A percentile compares a stretch with the other conserved stretches of the same genome.
These are phyloP conservation scores for Rhodotorula taiwanensis DNA, from an alignment of 768 basidiomycete species.

Conservation along the genomic window DNA sequence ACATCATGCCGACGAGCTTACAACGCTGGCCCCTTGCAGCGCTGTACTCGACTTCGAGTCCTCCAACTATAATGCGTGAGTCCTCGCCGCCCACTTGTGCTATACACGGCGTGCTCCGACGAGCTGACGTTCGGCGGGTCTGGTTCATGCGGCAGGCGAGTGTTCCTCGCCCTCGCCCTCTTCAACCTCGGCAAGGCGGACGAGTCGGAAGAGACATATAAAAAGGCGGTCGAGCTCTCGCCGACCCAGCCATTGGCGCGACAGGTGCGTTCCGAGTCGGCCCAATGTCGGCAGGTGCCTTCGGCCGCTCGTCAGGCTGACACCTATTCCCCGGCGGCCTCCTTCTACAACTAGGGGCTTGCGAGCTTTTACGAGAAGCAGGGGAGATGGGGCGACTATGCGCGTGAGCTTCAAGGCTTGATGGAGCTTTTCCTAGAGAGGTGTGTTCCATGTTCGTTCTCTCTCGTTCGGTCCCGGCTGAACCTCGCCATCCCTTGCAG, in stretches of 20 bases:
- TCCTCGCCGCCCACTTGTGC: constrained; percentile 30
- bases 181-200: constrained; percentile 65
- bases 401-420: constrained; percentile 54
- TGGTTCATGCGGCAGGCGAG: constrained; percentile 54
- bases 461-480: neutral
- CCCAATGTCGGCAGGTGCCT: too few species aligned
- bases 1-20: constrained; percentile 49
- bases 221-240: constrained; percentile 63
- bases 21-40: constrained; percentile 2
- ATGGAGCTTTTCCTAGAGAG: constrained; percentile 55
- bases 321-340: too few species aligned
- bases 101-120: too few species aligned
- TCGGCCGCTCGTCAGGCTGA: too few species aligned
- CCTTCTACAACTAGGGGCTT: too few species aligned
- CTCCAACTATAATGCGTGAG: constrained; percentile 81
- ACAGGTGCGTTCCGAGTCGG: constrained; percentile 63
- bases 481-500: constrained; percentile 46
- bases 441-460: constrained; percentile 49
- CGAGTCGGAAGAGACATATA: constrained; percentile 79
- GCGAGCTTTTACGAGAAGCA: constrained; percentile 63
- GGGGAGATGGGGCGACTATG: constrained; percentile 56
- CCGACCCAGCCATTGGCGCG: constrained; percentile 69
- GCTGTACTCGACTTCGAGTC: constrained; percentile 52
- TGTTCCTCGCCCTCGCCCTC: constrained; percentile 74
- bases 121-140: too few species aligned